Evolutionary conservation across 108 stramenopile species (phyloP), one percentile per base, ranked within the genome.

Genomic region (Nannochloropsis gaditana): DNA sequence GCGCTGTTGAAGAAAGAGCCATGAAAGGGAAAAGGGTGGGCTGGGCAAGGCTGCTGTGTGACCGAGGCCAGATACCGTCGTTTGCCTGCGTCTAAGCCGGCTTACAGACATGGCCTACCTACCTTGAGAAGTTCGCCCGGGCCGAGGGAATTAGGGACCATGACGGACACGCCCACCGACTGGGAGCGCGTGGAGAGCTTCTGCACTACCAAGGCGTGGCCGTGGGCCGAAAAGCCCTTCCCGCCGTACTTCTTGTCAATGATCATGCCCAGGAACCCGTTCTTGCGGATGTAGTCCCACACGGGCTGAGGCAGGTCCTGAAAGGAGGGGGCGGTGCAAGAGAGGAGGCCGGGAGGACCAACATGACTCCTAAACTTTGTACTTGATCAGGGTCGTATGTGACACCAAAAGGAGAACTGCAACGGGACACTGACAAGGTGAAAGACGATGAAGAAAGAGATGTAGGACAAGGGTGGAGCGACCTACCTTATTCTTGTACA

Each of bases 221-320:
- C 96, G 59, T 95, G 95, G 41, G 96, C 96, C 43, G 94, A 93
- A 90, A 98, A 97, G 2, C 96, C 96, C 87, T 95, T 87, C 73
- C 96, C 96, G 85, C 97, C 97, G 93, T 95, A 98, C 86, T 97
- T 93, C 86, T 96, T 95, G 41, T 96, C 96, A 80, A 97, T 98
- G 86, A 96, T 96, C 91, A 98, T 93, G 43, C 94, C 95, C 87
- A 98, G 97, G 90, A 98, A 98, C 41, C 93, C 92, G 85, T 95
- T 92, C 86, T 95, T 92, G 9, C 96, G 94, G 94, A 98, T 96
- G 86, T 44, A 89, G 82, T 90, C 88, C 89, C 89, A 90, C n/a
- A 82, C 89, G 9, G 83, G 50, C 89, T 86, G 85, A 19, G 89
- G 85, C 9, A 90, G 83, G 84, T 90, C 89, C 59, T 73, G n/a